These are phyloP conservation scores for Rhodotorula sp. DNA, from an alignment of 1,284 basidiomycete species.

Conservation along the genomic window DNA sequence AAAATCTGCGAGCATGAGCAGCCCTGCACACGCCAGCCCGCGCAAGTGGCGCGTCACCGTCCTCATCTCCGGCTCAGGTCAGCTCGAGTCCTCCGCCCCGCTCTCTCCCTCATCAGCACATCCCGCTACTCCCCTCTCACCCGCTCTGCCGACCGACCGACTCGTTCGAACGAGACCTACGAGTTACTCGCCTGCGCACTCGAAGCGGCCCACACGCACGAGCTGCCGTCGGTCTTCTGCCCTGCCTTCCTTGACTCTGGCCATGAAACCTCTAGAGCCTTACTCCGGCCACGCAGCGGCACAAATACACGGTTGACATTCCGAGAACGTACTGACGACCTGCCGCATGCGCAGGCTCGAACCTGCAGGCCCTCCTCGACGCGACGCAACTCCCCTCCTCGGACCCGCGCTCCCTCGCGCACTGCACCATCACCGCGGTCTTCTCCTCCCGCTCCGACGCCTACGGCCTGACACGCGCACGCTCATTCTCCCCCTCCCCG, in stretches of 20 bases:
- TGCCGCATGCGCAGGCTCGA: constrained; percentile 65
- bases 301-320: too few species aligned
- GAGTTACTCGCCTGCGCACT: too few species aligned
- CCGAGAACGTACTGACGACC: neutral
- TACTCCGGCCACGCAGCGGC: neutral
- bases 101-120: constrained; percentile 10
- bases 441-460: constrained; percentile 91
- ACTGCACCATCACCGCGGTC: constrained; percentile 67
- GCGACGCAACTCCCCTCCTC: constrained; percentile 61
- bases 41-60: constrained; percentile 59
- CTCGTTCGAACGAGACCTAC: too few species aligned
- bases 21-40: neutral
- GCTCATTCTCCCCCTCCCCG: constrained; percentile 58
- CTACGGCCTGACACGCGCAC: constrained; percentile 82
- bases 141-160: too few species aligned
- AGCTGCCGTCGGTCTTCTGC: too few species aligned
- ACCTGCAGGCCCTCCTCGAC: constrained; percentile 94
- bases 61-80: constrained; percentile 82
- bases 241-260: too few species aligned
- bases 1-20: neutral
- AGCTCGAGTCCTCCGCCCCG: constrained; percentile 32
- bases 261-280: too few species aligned
- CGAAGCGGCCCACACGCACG: too few species aligned
- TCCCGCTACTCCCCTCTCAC: too few species aligned
- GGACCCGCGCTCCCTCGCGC: constrained; percentile 54